A percentile compares a stretch with the other conserved stretches of the same genome.
phyloP scores from a whole-genome alignment of 441 rosid species.

The Erodium moschatum region DNA sequence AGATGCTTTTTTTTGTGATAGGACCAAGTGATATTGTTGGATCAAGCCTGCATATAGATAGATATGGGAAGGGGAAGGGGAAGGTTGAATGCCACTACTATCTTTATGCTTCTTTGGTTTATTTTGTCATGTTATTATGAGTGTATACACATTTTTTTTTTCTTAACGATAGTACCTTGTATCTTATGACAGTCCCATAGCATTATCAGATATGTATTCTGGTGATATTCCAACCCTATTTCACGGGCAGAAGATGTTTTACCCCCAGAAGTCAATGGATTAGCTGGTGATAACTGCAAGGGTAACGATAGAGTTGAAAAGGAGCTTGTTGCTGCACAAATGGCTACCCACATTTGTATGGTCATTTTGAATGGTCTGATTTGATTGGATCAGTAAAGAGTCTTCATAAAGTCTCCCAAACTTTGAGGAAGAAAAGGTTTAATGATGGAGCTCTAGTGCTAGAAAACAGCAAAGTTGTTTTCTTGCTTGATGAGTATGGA shows the following conservation, averaged over 20 bases:
- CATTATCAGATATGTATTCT: no score
- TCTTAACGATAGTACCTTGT: no score
- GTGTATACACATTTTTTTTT: no score
- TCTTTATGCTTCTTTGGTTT: not conserved
- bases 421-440: slow-evolving; percentile 51
- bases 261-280: slow-evolving; percentile 26
- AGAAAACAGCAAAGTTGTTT: slow-evolving; percentile 46
- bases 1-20: no score
- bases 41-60: no score
- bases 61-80: no score
- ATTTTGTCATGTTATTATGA: not conserved
- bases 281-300: slow-evolving; percentile 26
- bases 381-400: slow-evolving; percentile 43
- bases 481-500: slow-evolving; percentile 63
- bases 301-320: slow-evolving; percentile 35
- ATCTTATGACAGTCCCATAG: not conserved
- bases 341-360: slow-evolving; percentile 51
- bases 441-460: slow-evolving; percentile 60
- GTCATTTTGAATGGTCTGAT: slow-evolving; percentile 56
- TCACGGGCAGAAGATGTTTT: slow-evolving; percentile 25
- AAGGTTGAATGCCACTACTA: no score
- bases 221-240: slow-evolving; percentile 25
- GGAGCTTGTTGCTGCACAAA: slow-evolving; percentile 69
- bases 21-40: no score
- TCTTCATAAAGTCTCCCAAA: slow-evolving; percentile 56